Percentiles rank a stretch among this genome's conserved stretches.
These are phyloP conservation scores for Termitomyces sp. DNA, from an alignment of 768 basidiomycete species.

Conservation along the genomic window DNA sequence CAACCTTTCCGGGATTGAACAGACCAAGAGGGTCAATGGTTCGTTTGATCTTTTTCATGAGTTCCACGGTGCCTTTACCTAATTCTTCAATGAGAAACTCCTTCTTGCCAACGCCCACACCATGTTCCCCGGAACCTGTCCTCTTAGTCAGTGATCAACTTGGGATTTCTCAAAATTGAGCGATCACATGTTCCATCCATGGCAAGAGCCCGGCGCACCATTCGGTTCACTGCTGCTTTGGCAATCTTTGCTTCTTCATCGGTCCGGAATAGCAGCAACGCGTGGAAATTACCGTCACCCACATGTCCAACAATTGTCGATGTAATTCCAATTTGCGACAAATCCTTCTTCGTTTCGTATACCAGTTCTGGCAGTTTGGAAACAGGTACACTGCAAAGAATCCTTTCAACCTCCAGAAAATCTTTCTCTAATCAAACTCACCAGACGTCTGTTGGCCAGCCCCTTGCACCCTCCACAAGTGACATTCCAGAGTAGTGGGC, in stretches of 20 bases:
- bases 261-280: slow-evolving; percentile 49
- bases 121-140: slow-evolving; percentile 76
- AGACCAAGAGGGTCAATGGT: slow-evolving; percentile 69
- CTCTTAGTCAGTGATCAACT: neutral
- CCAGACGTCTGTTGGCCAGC: slow-evolving; percentile 78
- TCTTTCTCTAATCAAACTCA: slow-evolving; percentile 17
- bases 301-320: slow-evolving; percentile 73
- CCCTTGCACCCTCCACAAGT: slow-evolving; percentile 47
- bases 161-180: neutral
- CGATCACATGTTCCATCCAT: slow-evolving; percentile 69
- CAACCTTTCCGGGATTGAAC: slow-evolving; percentile 82
- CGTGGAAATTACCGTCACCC: slow-evolving; percentile 56
- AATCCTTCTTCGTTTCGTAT: slow-evolving; percentile 66
- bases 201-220: slow-evolving; percentile 62
- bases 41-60: slow-evolving; percentile 81
- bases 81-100: slow-evolving; percentile 79
- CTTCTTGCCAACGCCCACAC: slow-evolving; percentile 82
- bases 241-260: slow-evolving; percentile 45
- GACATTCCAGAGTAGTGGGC: slow-evolving; percentile 53
- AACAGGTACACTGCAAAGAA: slow-evolving; percentile 43
- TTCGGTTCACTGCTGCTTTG: slow-evolving; percentile 43
- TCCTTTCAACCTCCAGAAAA: neutral
- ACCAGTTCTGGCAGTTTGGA: slow-evolving; percentile 61
- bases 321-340: slow-evolving; percentile 46
- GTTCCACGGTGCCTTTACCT: slow-evolving; percentile 71